phyloP scores from a whole-genome alignment of 1,284 basidiomycete genomes.

The Rhodotorula sp. region DNA sequence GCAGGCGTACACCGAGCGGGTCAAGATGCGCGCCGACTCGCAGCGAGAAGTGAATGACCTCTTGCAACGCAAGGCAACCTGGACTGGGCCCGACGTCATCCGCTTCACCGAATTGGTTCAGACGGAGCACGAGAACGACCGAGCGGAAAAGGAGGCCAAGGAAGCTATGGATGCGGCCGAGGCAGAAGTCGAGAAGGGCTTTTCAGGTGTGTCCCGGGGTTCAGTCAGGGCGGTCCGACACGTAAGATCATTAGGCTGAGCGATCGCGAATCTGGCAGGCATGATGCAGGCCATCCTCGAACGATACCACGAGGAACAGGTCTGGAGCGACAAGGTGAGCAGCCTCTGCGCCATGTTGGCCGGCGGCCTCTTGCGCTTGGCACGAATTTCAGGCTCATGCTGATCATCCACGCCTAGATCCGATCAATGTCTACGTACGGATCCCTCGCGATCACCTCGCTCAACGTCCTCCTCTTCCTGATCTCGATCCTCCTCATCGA shows the following conservation, averaged over 20 bases:
- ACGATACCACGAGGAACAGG: constrained; percentile 91
- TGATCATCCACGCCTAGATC: constrained; percentile 54
- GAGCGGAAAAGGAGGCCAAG: constrained; percentile 69
- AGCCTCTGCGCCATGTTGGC: neutral
- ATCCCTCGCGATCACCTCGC: constrained; percentile 71
- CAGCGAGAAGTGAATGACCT: constrained; percentile 84
- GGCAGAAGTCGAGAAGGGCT: constrained; percentile 74
- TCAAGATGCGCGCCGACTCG: constrained; percentile 69
- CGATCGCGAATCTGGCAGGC: constrained; percentile 47
- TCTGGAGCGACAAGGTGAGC: constrained; percentile 83
- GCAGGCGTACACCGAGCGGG: constrained; percentile 67
- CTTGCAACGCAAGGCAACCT: constrained; percentile 80
- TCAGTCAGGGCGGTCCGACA: accelerated
- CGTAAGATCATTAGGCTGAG: neutral
- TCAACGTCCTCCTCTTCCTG: constrained; percentile 84
- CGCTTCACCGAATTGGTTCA: constrained; percentile 79
- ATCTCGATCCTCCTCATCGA: constrained; percentile 83
- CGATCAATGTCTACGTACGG: constrained; percentile 87
- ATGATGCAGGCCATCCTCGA: constrained; percentile 79
- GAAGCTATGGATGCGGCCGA: constrained; percentile 65
- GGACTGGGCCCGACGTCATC: constrained; percentile 70
- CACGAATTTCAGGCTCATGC: too few relatives aligned
- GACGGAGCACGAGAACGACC: constrained; percentile 78
- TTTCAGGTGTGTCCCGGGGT: constrained; percentile 53
- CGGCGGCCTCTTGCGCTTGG: too few relatives aligned